Evolutionary conservation across 768 basidiomycete genomes (phyloP).

Genomic region (Boletus fagicola): DNA sequence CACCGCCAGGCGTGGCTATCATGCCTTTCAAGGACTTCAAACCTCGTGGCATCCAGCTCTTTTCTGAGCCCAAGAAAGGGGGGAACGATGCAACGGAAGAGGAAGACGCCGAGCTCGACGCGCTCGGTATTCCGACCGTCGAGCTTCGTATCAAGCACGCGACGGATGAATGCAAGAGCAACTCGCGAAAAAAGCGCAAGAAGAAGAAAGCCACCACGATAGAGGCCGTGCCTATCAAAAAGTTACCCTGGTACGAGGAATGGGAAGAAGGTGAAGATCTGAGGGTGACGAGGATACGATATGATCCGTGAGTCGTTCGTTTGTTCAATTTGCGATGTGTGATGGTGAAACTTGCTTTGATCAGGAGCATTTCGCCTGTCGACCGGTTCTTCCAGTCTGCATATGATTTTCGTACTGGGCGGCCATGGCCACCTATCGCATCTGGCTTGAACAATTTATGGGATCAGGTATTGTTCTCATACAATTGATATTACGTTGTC

Average conservation of each 20-base stretch:
- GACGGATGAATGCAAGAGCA: slow-evolving; percentile 56
- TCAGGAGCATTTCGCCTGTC: slow-evolving; percentile 42
- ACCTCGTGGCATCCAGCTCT: slow-evolving; percentile 55
- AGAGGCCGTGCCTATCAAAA: slow-evolving; percentile 23
- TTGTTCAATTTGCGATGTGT: not conserved
- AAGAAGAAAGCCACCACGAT: slow-evolving; percentile 29
- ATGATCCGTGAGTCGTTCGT: slow-evolving; percentile 47
- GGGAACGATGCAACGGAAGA: slow-evolving; percentile 33
- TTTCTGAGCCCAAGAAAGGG: slow-evolving; percentile 34
- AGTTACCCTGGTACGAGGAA: slow-evolving; percentile 61
- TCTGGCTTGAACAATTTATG: slow-evolving; percentile 46
- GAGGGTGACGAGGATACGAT: slow-evolving; percentile 39
- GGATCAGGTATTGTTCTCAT: slow-evolving; percentile 53
- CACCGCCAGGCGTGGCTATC: slow-evolving; percentile 46
- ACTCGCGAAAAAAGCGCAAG: slow-evolving; percentile 51
- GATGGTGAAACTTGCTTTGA: not conserved
- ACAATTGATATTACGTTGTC: not conserved
- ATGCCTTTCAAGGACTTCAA: slow-evolving; percentile 57
- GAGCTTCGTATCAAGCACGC: slow-evolving; percentile 50
- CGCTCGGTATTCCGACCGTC: slow-evolving; percentile 65
- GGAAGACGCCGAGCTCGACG: slow-evolving; percentile 62
- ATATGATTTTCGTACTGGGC: slow-evolving; percentile 48
- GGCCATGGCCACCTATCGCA: slow-evolving; percentile 38
- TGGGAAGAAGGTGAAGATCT: slow-evolving; percentile 64
- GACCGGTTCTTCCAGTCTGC: slow-evolving; percentile 63